Conservation (phyloP, 2,329 filamentous ascomycete genomes). For the Furcasterigmium furcatum region DNA sequence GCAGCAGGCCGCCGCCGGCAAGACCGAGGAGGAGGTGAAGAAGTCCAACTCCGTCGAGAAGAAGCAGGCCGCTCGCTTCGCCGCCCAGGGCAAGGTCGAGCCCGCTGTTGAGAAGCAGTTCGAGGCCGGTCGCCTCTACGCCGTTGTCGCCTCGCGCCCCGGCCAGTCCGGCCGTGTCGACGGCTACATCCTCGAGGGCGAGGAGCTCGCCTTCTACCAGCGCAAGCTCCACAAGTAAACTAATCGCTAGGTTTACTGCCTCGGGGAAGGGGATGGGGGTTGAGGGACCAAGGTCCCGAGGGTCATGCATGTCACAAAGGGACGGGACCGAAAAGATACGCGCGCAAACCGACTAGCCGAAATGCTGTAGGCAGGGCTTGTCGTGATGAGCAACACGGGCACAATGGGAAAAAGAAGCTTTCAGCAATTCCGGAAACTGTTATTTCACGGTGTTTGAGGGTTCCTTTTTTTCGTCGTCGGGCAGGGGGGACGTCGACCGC, state of each 20-base stretch:
- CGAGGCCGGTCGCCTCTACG: conserved; percentile 96
- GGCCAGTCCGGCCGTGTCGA: conserved; percentile 96
- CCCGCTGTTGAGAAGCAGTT: conserved; percentile 93
- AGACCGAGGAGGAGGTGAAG: conserved; percentile 67
- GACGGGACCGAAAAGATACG: no score
- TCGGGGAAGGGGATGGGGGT: no score
- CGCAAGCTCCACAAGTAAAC: conserved; percentile 97
- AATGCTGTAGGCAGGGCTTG: no score
- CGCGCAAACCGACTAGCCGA: no score
- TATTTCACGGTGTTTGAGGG: neutral
- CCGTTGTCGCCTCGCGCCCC: conserved; percentile 87
- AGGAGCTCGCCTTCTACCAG: conserved; percentile 99
- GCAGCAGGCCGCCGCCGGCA: conserved; percentile 53
- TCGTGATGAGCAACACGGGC: neutral
- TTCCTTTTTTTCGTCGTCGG: neutral
- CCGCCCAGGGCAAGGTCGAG: conserved; percentile 89
- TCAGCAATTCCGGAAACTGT: neutral
- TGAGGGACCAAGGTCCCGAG: neutral
- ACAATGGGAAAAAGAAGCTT: conserved; percentile 1
- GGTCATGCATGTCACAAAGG: no score
- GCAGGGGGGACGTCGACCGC: neutral
- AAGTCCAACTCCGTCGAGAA: conserved; percentile 95
- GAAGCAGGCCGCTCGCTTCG: conserved; percentile 90
- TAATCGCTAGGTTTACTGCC: conserved; percentile 3
- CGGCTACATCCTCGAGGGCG: conserved; percentile 97